Evolutionary conservation across 495 filamentous ascomycete species (phyloP).

Genomic region (Neurospora sp.): DNA sequence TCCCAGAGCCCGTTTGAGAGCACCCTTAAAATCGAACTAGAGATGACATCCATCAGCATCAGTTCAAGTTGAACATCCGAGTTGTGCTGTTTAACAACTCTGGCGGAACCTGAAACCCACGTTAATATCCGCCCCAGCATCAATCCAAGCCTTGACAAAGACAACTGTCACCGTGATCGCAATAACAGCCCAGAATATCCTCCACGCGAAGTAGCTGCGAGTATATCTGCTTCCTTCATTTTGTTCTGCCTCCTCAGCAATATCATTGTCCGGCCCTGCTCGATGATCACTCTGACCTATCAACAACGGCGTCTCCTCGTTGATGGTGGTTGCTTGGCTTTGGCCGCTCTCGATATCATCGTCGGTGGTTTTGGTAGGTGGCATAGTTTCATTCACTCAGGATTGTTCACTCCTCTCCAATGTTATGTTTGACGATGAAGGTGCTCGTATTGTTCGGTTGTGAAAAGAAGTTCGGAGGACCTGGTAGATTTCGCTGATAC

Average conservation of each 20-base stretch:
- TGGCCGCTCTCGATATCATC: not conserved
- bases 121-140: constrained; percentile 20
- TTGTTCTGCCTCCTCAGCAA: not conserved
- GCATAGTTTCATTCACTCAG: not conserved
- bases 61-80: not conserved
- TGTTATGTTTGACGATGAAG: too few species aligned
- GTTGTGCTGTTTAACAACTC: not conserved
- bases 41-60: not conserved
- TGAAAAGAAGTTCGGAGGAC: too few species aligned
- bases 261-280: not conserved
- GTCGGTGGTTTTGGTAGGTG: not conserved
- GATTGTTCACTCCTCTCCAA: not conserved
- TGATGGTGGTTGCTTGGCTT: not conserved
- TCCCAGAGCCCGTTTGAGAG: constrained; percentile 20
- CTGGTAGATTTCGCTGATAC: not conserved
- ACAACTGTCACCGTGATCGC: constrained; percentile 9
- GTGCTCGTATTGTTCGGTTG: too few species aligned
- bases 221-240: not conserved
- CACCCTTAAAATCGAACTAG: constrained; percentile 19
- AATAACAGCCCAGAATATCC: constrained; percentile 12
- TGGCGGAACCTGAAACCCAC: constrained; percentile 2
- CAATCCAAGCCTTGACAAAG: constrained; percentile 25
- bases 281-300: not conserved
- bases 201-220: constrained; percentile 6
- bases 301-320: not conserved